Evolutionary conservation across 2,329 filamentous ascomycete genomes (phyloP), one percentile per base, ranked within the genome.

Genomic region (Myriosclerotinia scirpicola): DNA sequence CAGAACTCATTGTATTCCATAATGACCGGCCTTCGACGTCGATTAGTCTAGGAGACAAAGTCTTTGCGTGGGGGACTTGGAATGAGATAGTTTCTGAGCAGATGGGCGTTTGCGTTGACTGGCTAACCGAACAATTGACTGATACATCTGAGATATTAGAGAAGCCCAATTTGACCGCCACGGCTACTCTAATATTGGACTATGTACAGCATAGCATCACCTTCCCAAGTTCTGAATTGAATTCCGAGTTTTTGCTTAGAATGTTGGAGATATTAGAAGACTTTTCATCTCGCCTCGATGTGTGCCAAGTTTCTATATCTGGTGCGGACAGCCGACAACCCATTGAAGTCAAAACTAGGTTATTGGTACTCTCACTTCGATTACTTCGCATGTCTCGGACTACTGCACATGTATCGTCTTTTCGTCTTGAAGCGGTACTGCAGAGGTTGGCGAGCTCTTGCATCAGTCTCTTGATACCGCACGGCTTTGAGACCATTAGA

Each of bases 71-170:
- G 87, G 81, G 80, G 9, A 55, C 70, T 2, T 89, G 87, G 87
- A 78, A 85, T 69, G 82, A 83, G 12, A 80, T 80, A 42, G 81
- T 82, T 2, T 88, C 87, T 1, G 88, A 86, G 4, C 86, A 89
- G 70, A 71, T 89, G 26, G 86, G 87, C 2, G 79, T 88, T 50
- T 76, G 87, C n/a, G 78, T 87, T 67, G 87, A 89, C 74, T 85
- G 82, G 75, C 77, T 89, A 42, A 74, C 78, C 14, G 85, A 87
- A 44, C 78, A 83, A 42, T 54, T 75, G 8, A 52, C 68, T 54
- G 36, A 54, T 26, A 26, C 59, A 40, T 52, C 30, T n/a, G 50
- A 64, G 58, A 38, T 53, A 17, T 9, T 38, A 14, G n/a, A 38
- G 22, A 48, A 58, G 44, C 22, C 58, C 65, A 69, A 72, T 50